Evolutionary conservation across 345 rosid genomes (phyloP), one percentile per base, ranked within the genome.

Genomic region (Pugionium cornutum): DNA sequence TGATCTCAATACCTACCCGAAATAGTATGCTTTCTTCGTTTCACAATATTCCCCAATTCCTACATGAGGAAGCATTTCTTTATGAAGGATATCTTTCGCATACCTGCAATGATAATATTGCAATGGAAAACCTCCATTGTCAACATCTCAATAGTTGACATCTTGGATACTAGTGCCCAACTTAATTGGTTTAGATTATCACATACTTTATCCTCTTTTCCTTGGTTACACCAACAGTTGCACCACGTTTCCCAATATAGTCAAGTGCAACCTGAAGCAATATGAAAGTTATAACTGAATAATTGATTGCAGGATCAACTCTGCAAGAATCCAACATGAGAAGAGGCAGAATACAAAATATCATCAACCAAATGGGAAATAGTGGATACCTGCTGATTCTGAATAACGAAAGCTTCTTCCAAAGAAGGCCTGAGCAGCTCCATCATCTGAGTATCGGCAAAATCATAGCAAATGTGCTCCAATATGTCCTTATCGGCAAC

Each of bases 401-500:
- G 99, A 73, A 94, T 90, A n/a, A 94, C 99, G 57, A 90, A 94
- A 41, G 97, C 99, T 75, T 94, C 99, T 82, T 92, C 98, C 9
- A 89, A 77, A 55, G 98, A 92, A 57, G 97, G 97, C 39, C 95
- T 87, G 73, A 92, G 97, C 79, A 94, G 74, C 74, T 94, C 97
- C 97, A 94, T 90, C 99, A 94, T 90, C 69, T 85, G 87, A 55
- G 96, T 89, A 72, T 88, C 95, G 25, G 86, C 63, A 58, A 94
- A 94, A 57, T 88, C 96, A 55, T 94, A 90, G 64, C 96, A 94
- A 51, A 94, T 90, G 69, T 88, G 97, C 76, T 94, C 97, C 61
- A 94, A 69, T 70, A 90, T 90, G 60, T 94, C 97, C 75, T 88
- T 94, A 69, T 94, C 97, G 41, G 99, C 92, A 75, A 94, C 99